phyloP scores from a whole-genome alignment of 1,284 basidiomycete genomes.

The Apiotrichum porosum region DNA sequence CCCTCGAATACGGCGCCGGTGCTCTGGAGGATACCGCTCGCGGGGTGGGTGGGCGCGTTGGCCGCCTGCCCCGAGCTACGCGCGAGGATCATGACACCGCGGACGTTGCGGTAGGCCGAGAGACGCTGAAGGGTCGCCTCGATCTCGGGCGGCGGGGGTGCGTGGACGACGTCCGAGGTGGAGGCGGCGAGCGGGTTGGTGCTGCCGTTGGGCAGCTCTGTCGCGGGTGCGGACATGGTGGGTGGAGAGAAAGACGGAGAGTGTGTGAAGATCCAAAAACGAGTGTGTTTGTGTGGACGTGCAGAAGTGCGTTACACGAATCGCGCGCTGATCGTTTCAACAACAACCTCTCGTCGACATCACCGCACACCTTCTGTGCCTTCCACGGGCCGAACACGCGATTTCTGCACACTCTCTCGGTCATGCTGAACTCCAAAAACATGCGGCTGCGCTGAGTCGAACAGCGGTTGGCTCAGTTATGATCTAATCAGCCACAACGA shows the following conservation, averaged over 20 bases:
- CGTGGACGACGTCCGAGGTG: neutral
- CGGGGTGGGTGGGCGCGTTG: neutral
- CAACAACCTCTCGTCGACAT: no score
- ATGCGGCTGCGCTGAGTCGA: conserved; percentile 10
- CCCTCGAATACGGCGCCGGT: conserved; percentile 83
- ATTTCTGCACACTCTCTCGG: no score
- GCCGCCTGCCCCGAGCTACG: conserved; percentile 38
- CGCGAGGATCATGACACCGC: conserved; percentile 79
- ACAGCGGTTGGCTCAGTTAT: conserved; percentile 9
- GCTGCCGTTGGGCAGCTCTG: conserved; percentile 2
- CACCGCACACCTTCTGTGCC: no score
- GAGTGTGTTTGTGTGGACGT: no score
- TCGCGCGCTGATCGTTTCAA: no score
- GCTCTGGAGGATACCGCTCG: conserved; percentile 63
- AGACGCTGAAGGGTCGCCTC: conserved; percentile 72
- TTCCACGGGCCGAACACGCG: no score
- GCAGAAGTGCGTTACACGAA: no score
- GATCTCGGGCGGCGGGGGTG: conserved; percentile 60
- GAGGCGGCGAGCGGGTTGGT: neutral
- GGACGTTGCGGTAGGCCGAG: conserved; percentile 73
- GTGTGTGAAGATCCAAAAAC: neutral
- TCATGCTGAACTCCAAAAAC: neutral
- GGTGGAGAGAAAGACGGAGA: neutral
- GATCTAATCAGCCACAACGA: neutral
- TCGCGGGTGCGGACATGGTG: neutral